Evolutionary conservation across 2,329 filamentous ascomycete species (phyloP).

Genomic region (Venturiaceae sp.): DNA sequence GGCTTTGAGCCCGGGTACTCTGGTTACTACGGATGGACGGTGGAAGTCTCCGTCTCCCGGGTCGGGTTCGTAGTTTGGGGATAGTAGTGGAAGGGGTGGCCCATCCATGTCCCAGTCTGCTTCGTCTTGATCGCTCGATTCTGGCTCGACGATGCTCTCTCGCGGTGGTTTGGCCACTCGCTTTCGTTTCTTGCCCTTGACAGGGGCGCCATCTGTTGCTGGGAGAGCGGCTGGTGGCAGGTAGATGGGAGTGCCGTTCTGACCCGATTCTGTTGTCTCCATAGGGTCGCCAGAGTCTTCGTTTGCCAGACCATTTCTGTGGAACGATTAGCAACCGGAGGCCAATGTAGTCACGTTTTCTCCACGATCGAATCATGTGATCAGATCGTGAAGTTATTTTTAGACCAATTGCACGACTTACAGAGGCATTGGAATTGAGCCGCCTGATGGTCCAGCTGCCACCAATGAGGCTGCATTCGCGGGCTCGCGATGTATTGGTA

Average conservation of each 20-base stretch:
- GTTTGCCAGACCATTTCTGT: background rate
- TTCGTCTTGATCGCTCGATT: conserved; percentile 4
- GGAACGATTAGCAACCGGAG: background rate
- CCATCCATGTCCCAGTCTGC: background rate
- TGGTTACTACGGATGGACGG: conserved; percentile 2
- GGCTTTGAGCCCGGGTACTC: conserved; percentile 1
- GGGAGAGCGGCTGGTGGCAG: background rate
- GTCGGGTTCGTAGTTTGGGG: conserved; percentile 5
- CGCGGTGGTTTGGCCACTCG: background rate
- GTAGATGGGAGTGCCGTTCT: background rate
- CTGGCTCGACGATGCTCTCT: background rate
- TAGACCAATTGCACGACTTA: background rate
- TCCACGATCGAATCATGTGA: background rate
- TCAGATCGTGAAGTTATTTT: background rate
- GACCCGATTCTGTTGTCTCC: conserved; percentile 2
- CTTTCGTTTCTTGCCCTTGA: conserved; percentile 4
- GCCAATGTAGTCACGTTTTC: background rate
- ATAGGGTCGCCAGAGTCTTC: conserved; percentile 4
- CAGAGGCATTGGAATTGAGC: background rate
- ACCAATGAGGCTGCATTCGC: background rate
- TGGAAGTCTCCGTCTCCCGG: conserved; percentile 6
- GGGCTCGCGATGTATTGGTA: conserved; percentile 19
- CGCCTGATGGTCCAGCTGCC: background rate
- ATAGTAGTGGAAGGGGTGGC: background rate
- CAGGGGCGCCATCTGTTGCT: background rate